Evolutionary conservation across 2,329 filamentous ascomycete genomes (phyloP), one percentile per base, ranked within the genome.

Genomic region (Arthrinium phaeospermum): DNA sequence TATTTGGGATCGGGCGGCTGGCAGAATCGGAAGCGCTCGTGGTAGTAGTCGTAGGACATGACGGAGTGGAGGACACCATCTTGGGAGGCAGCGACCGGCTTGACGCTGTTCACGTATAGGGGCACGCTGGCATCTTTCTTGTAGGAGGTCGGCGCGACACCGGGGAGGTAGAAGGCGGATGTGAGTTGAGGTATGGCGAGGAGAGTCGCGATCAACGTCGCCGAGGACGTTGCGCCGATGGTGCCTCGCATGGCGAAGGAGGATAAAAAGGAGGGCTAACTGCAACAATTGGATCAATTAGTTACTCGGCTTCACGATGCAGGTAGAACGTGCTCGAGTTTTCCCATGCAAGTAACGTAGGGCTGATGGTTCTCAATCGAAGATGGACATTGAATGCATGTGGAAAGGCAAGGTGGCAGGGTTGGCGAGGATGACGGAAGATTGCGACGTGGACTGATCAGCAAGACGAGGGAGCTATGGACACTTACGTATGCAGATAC

Each of bases 1-100:
- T 93, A 89, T 81, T 95, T 83, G 12, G 95, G 91, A 3, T 87
- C 91, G 71, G 93, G 85, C 1, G 96, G 96, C 77, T 89, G 85
- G 83, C 96, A 99, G 86, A 98, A 98, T 80, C 93, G 91, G 83
- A 99, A 97, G 4, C 89, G 89, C 7, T 91, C 90, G 78, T 96
- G 91, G 82, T 99, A 99, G 86, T 99, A 98, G 84, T 98, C 96
- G 87, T 94, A 99, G 5, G 96, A 94, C 78, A 98, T 92, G 71
- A 98, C 92, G n/a, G 95, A 97, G 81, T 95, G 94, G 53, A 98
- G 87, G 77, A 94, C 92, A 37, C 92, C 90, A 83, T 98, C 94
- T 75, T 90, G 88, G 73, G 90, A 87, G 57, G 93, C 93, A 67
- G 94, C 91, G 67, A 95, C 91, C 4, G 96, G 96, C 57, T 94